phyloP scores from a whole-genome alignment of 345 rosid genomes.

The Corymbia maculata region DNA sequence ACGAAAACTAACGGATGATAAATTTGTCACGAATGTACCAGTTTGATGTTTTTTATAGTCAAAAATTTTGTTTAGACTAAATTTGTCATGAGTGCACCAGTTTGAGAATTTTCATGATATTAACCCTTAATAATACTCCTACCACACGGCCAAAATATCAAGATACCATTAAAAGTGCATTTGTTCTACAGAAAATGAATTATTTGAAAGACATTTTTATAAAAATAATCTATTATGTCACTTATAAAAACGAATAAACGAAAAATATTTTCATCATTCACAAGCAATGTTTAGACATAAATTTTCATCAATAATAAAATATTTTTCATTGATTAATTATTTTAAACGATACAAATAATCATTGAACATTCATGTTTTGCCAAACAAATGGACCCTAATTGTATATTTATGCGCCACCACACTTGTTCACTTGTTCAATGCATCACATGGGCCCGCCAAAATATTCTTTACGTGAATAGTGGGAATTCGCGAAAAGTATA shows the following conservation, averaged over 20 bases:
- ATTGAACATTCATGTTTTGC: neutral
- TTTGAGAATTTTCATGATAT: too few relatives aligned
- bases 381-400: fast-evolving
- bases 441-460: neutral
- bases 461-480: neutral
- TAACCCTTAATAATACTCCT: neutral
- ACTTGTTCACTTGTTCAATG: neutral
- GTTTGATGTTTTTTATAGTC: too few relatives aligned
- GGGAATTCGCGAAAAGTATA: neutral
- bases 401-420: neutral
- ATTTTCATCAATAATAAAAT: neutral
- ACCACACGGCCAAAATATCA: neutral
- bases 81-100: too few relatives aligned
- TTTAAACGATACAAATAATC: fast-evolving
- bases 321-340: neutral
- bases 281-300: too few relatives aligned
- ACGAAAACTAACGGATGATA: too few relatives aligned
- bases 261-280: neutral
- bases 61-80: too few relatives aligned
- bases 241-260: neutral
- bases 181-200: neutral
- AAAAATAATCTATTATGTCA: neutral
- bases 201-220: neutral
- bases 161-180: neutral
- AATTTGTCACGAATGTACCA: too few relatives aligned